These are phyloP conservation scores for Monosporozyma servazzii DNA, from an alignment of 805 yeast genomes.

Conservation along the genomic window DNA sequence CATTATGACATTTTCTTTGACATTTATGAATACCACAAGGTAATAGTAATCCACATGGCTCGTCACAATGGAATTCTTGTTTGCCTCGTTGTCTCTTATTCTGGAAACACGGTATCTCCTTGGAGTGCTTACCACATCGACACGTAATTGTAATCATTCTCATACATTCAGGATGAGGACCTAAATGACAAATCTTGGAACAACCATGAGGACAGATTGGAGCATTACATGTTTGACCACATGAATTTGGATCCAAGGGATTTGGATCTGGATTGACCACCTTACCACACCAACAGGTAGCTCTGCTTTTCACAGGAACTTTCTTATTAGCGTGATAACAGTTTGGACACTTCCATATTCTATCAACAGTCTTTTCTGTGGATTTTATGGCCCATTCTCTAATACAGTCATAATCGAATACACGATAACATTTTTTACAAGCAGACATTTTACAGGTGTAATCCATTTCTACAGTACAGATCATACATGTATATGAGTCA, in stretches of 20 bases:
- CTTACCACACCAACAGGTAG: slow-evolving; percentile 82
- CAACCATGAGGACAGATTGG: slow-evolving; percentile 69
- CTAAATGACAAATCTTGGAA: slow-evolving; percentile 74
- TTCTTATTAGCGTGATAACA: slow-evolving; percentile 38
- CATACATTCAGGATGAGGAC: slow-evolving; percentile 74
- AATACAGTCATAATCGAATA: slow-evolving; percentile 79
- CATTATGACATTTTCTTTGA: slow-evolving; percentile 57
- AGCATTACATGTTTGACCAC: slow-evolving; percentile 73
- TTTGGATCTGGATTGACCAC: slow-evolving; percentile 54
- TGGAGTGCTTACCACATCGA: slow-evolving; percentile 58
- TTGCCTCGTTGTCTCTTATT: slow-evolving; percentile 49
- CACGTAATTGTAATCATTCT: slow-evolving; percentile 64
- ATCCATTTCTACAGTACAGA: slow-evolving; percentile 79
- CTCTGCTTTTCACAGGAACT: slow-evolving; percentile 40
- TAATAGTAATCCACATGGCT: slow-evolving; percentile 48
- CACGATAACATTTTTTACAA: slow-evolving; percentile 69
- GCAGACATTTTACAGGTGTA: slow-evolving; percentile 64
- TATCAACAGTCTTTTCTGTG: slow-evolving; percentile 49
- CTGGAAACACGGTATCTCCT: slow-evolving; percentile 69
- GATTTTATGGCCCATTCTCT: slow-evolving; percentile 79
- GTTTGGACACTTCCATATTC: slow-evolving; percentile 83
- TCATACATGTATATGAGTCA: slow-evolving; percentile 74
- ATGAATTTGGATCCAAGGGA: slow-evolving; percentile 64
- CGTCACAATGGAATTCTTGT: slow-evolving; percentile 37
- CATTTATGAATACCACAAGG: slow-evolving; percentile 73